Base-by-base conservation (phyloP, 148 eudicot genomes). In the Bassia scoparia region DNA sequence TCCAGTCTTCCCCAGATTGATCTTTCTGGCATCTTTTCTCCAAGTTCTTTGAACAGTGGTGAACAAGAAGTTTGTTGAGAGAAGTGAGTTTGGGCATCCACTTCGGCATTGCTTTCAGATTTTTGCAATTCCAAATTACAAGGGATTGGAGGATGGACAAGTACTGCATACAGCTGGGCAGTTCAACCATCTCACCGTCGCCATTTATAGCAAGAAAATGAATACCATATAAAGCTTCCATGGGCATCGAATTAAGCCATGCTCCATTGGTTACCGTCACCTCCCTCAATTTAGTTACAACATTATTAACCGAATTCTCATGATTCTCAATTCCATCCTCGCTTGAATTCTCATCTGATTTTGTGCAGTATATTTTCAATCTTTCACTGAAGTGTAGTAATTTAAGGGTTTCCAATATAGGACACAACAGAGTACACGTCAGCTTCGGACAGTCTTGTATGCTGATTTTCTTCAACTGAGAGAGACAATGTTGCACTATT, bases 51-150 rank as follows among this genome's bases (percentile, higher is more conserved):
- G 65, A 13, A 18, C 65, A 31, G 8, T 30, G 1, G 0, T 4
- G 12, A 27, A 59, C 18, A 10, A 2, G 13, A n/a, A 61, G 65
- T 61, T 33, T 15, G 1, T 23, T 30, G 1, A 61, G 65, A 30
- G 65, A 61, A 23, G 38, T 61, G 65, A 61, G 65, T 61, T 30
- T 31, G 65, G 65, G n/a, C 35, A 61, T 61, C 55, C 55, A 67
- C 13, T 67, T 35, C 4, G 70, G 70, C 23, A 67, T 20, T 5
- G 33, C 9, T 46, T 33, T 41, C 61, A 69, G 24, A 10, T 0
- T 0, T 9, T 14, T 2, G 27, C 72, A 68, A 50, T 17, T 1
- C 8, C 4, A 1, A 21, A 68, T 30, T 2, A 2, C 17, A 18
- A 68, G 26, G 59, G 43, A 30, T 2, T 33, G 46, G 61, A 69